phyloP scores from a whole-genome alignment of 2,329 filamentous ascomycete genomes.

The Pseudodiploospora longispora region DNA sequence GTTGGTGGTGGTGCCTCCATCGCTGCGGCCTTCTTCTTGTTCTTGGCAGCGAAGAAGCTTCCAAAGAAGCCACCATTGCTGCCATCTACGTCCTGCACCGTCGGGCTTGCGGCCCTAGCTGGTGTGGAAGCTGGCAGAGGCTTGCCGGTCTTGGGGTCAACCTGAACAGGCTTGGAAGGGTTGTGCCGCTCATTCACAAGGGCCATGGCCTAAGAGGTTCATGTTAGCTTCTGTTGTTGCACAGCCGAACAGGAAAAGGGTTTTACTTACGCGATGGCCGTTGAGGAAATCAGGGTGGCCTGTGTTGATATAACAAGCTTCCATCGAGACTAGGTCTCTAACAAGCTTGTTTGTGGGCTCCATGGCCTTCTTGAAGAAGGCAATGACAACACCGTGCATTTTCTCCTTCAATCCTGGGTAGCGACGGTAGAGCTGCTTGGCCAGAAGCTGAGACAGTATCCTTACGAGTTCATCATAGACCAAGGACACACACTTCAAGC shows the following conservation, averaged over 20 bases:
- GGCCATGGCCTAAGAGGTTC: slow-evolving; percentile 66
- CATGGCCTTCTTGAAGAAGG: slow-evolving; percentile 97
- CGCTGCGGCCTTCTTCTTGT: slow-evolving; percentile 99
- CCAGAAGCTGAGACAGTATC: slow-evolving; percentile 82
- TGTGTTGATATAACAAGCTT: slow-evolving; percentile 96
- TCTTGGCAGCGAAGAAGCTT: slow-evolving; percentile 97
- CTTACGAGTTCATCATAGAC: slow-evolving; percentile 97
- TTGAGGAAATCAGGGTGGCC: slow-evolving; percentile 97
- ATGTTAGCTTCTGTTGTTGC: slow-evolving; percentile 8
- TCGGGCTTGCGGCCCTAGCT: slow-evolving; percentile 67
- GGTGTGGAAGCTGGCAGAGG: slow-evolving; percentile 65
- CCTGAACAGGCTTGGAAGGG: slow-evolving; percentile 76
- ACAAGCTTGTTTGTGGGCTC: slow-evolving; percentile 98
- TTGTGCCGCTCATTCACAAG: slow-evolving; percentile 92
- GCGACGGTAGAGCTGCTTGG: slow-evolving; percentile 81
- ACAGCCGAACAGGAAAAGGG: background rate
- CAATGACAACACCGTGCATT: slow-evolving; percentile 84
- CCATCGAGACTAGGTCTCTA: slow-evolving; percentile 86
- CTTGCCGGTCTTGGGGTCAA: slow-evolving; percentile 98
- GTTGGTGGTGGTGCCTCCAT: slow-evolving; percentile 94
- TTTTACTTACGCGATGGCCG: slow-evolving; percentile 64
- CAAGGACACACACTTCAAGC: slow-evolving; percentile 91
- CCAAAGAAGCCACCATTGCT: slow-evolving; percentile 77
- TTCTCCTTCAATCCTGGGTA: slow-evolving; percentile 97
- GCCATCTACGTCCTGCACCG: slow-evolving; percentile 44